Evolutionary conservation across 441 rosid species (phyloP).

Genomic region (Adansonia madagascariensis): DNA sequence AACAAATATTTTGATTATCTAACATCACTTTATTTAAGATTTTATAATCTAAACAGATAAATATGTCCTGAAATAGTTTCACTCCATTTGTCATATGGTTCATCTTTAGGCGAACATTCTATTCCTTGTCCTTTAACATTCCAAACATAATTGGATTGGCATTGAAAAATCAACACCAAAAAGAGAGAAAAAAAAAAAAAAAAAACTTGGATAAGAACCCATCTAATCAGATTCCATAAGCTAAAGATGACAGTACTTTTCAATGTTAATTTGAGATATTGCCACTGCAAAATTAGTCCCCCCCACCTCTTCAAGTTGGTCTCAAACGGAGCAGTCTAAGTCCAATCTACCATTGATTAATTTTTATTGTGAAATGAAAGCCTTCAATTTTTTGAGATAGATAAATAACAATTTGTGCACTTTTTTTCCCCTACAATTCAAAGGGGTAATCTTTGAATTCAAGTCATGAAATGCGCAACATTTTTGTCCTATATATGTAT

Average conservation of each 20-base stretch:
- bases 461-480: not conserved
- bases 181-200: not conserved
- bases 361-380: not conserved
- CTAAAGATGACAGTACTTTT: not conserved
- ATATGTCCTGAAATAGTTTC: not conserved
- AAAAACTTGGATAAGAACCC: slow-evolving; percentile 23
- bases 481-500: not conserved
- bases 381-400: not conserved
- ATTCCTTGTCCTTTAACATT: slow-evolving; percentile 18
- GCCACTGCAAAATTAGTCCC: not conserved
- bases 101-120: slow-evolving; percentile 26
- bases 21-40: not conserved
- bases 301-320: not conserved
- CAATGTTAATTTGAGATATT: slow-evolving; percentile 8
- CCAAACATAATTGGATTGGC: slow-evolving; percentile 19
- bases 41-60: not conserved
- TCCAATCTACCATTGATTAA: not conserved
- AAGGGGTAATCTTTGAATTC: not conserved
- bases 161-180: slow-evolving; percentile 8
- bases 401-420: not conserved
- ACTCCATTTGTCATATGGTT: not conserved
- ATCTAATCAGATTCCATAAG: slow-evolving; percentile 13
- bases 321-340: not conserved
- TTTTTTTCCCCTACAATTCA: not conserved
- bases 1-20: not conserved